Evolutionary conservation across 495 filamentous ascomycete species (phyloP).

Genomic region (Bathelium albidoporum): DNA sequence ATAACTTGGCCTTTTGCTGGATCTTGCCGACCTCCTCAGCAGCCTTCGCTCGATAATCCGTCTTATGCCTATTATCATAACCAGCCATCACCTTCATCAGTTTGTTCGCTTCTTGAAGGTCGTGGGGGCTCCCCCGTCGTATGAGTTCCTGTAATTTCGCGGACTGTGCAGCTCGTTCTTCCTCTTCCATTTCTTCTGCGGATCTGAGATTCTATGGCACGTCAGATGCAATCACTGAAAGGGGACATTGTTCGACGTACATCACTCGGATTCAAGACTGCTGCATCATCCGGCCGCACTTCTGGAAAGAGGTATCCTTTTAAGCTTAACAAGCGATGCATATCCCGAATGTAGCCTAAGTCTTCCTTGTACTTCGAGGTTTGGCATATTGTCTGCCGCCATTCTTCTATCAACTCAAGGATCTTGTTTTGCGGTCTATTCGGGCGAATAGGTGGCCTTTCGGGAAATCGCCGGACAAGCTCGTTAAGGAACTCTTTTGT

Average conservation of each 20-base stretch:
- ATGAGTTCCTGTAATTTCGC: conserved; percentile 97
- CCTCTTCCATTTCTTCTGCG: conserved; percentile 97
- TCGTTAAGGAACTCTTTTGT: conserved; percentile 99
- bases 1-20: conserved; percentile 78
- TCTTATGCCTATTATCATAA: conserved; percentile 87
- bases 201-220: conserved; percentile 72
- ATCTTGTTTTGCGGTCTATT: conserved; percentile 84
- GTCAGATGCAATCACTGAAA: conserved; percentile 25
- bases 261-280: conserved; percentile 94
- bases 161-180: conserved; percentile 86
- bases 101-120: conserved; percentile 89
- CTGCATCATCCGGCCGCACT: conserved; percentile 83
- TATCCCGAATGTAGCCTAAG: conserved; percentile 90
- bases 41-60: conserved; percentile 94
- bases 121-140: conserved; percentile 77
- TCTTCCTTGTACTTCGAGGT: conserved; percentile 96
- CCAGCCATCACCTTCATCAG: conserved; percentile 99
- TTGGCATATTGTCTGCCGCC: conserved; percentile 95
- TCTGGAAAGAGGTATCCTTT: conserved; percentile 96
- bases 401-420: conserved; percentile 95
- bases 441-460: conserved; percentile 77
- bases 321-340: conserved; percentile 91
- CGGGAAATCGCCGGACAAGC: conserved; percentile 90
- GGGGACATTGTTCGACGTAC: conserved; percentile 42
- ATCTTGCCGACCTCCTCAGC: conserved; percentile 90